Conservation (phyloP, 306 rosid genomes). For the Malus fusca region DNA sequence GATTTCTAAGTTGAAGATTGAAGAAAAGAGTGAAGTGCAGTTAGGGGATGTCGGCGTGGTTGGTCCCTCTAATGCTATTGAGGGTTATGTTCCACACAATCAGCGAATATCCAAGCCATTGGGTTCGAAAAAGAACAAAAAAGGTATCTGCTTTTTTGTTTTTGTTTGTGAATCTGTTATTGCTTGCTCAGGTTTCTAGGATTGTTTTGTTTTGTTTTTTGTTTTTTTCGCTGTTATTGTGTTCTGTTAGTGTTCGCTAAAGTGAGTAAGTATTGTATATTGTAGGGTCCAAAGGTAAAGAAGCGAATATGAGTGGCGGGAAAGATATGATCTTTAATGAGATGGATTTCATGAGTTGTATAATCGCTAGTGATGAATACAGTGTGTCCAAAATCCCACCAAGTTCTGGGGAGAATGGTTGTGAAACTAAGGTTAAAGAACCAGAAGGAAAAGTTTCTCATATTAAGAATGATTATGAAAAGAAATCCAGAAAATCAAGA, state of each 20-base stretch:
- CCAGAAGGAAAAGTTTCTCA: slow-evolving; percentile 14
- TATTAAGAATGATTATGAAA: slow-evolving; percentile 16
- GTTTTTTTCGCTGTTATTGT: not conserved
- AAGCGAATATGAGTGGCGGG: slow-evolving; percentile 20
- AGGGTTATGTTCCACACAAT: slow-evolving; percentile 75
- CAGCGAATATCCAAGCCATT: slow-evolving; percentile 26
- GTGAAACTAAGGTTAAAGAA: slow-evolving; percentile 20
- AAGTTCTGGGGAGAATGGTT: slow-evolving; percentile 23
- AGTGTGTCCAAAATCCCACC: slow-evolving; percentile 61
- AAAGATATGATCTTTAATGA: slow-evolving; percentile 30
- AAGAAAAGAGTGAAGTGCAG: slow-evolving; percentile 46
- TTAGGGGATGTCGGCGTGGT: slow-evolving; percentile 47
- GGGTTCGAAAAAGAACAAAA: slow-evolving; percentile 32
- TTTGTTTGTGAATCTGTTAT: not conserved
- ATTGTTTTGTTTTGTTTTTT: not conserved
- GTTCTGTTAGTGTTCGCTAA: slow-evolving; percentile 15
- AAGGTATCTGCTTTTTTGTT: slow-evolving; percentile 32
- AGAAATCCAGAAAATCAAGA: slow-evolving; percentile 22
- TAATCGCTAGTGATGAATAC: slow-evolving; percentile 68
- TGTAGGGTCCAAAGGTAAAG: slow-evolving; percentile 58
- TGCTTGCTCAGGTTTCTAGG: slow-evolving; percentile 12
- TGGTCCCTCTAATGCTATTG: slow-evolving; percentile 95
- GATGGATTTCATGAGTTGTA: slow-evolving; percentile 56
- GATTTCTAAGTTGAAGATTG: slow-evolving; percentile 49
- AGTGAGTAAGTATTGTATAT: slow-evolving; percentile 42